A percentile compares a stretch with the other conserved stretches of the same genome.
Evolutionary conservation across 352 stramenopile genomes (phyloP).

Genomic region (Globisporangium cystogenes): DNA sequence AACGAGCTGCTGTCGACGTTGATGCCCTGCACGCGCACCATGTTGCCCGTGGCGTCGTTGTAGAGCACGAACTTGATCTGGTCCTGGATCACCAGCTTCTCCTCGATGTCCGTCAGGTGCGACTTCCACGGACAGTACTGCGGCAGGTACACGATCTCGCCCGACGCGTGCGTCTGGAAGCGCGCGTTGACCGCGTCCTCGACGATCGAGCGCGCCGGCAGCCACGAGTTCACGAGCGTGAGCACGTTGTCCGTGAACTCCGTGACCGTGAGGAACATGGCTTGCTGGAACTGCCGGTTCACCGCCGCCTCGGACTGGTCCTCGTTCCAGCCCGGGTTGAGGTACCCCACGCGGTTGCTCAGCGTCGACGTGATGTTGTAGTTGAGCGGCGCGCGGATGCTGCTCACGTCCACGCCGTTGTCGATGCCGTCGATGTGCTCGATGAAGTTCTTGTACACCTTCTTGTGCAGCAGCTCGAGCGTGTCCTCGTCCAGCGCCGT

Average conservation of each 20-base stretch:
- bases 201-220: slow-evolving; percentile 93
- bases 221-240: slow-evolving; percentile 91
- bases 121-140: slow-evolving; percentile 94
- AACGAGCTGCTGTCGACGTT: slow-evolving; percentile 93
- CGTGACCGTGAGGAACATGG: slow-evolving; percentile 91
- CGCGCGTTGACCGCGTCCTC: slow-evolving; percentile 86
- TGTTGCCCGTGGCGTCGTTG: slow-evolving; percentile 88
- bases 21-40: slow-evolving; percentile 96
- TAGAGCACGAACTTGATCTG: slow-evolving; percentile 98
- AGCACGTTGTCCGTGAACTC: slow-evolving; percentile 93
- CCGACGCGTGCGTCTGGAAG: slow-evolving; percentile 87
- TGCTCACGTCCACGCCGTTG: slow-evolving; percentile 93
- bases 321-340: slow-evolving; percentile 98
- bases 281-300: slow-evolving; percentile 93
- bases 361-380: slow-evolving; percentile 78
- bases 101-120: slow-evolving; percentile 96
- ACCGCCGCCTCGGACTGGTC: slow-evolving; percentile 61
- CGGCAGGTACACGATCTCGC: slow-evolving; percentile 92
- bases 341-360: slow-evolving; percentile 82
- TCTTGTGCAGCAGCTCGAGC: slow-evolving; percentile 83
- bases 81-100: slow-evolving; percentile 76
- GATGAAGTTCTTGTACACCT: slow-evolving; percentile 96
- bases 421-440: slow-evolving; percentile 99
- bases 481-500: slow-evolving; percentile 57
- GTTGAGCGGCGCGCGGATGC: slow-evolving; percentile 40